These are phyloP conservation scores for Pleurotus platypus DNA, from an alignment of 768 basidiomycete genomes.

Conservation along the genomic window DNA sequence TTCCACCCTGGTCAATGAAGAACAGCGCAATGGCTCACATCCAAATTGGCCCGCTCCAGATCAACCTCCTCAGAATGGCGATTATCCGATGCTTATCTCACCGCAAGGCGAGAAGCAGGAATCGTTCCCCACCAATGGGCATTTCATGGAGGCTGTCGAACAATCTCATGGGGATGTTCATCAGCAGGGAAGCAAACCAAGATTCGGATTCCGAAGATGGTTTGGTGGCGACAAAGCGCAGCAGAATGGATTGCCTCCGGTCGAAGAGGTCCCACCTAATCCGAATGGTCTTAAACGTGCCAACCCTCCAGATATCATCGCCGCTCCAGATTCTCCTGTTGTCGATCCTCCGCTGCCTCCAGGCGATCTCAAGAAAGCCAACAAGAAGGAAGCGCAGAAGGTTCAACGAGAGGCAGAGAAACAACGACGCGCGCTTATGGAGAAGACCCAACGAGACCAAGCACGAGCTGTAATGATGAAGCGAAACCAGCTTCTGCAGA, in stretches of 20 bases:
- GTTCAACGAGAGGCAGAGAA: conserved; percentile 79
- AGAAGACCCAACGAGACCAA: conserved; percentile 78
- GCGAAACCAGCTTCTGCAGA: conserved; percentile 71
- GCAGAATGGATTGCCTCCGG: conserved; percentile 59
- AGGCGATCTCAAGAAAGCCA: conserved; percentile 65
- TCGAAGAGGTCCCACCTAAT: conserved; percentile 63
- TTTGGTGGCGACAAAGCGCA: conserved; percentile 74
- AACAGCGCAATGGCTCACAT: conserved; percentile 22
- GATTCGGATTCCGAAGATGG: conserved; percentile 60
- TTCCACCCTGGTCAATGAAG: conserved; percentile 21
- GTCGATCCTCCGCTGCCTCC: conserved; percentile 31
- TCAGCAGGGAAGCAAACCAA: conserved; percentile 46
- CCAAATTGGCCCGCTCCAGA: conserved; percentile 17
- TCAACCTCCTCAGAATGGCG: conserved; percentile 20
- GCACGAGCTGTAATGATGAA: conserved; percentile 92
- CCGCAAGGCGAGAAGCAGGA: conserved; percentile 43
- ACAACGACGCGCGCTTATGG: conserved; percentile 72
- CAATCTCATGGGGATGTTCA: conserved; percentile 21
- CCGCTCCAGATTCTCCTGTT: conserved; percentile 56
- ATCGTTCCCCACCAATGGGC: conserved; percentile 41
- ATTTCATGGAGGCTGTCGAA: conserved; percentile 22
- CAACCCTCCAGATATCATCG: conserved; percentile 74
- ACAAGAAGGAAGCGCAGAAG: conserved; percentile 80
- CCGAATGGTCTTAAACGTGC: conserved; percentile 69
- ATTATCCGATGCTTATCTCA: conserved; percentile 60